These are phyloP conservation scores for Paraglomus brasilianum DNA, from an alignment of 192 early-diverging fungal genomes.

Conservation along the genomic window DNA sequence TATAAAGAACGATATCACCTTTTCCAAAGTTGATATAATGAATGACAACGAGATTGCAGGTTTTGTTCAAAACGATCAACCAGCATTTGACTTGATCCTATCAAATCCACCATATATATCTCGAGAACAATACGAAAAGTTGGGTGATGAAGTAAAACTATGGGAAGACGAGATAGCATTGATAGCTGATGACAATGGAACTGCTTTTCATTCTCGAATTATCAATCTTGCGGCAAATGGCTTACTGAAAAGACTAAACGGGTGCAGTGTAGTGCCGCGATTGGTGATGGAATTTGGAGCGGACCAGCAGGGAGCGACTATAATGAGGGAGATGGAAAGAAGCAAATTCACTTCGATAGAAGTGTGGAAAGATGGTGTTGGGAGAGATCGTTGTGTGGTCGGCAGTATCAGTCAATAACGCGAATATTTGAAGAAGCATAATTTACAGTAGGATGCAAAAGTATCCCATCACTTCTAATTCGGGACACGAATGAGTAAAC, in stretches of 20 bases:
- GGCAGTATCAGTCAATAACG: slow-evolving; percentile 20
- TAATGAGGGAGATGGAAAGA: slow-evolving; percentile 46
- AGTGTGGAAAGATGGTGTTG: slow-evolving; percentile 81
- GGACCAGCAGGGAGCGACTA: slow-evolving; percentile 57
- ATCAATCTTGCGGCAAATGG: slow-evolving; percentile 39
- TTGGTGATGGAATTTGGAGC: slow-evolving; percentile 86
- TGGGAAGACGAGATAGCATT: slow-evolving; percentile 88
- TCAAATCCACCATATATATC: slow-evolving; percentile 93
- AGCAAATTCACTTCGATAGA: slow-evolving; percentile 55
- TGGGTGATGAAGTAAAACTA: slow-evolving; percentile 72
- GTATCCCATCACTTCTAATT: too few species aligned
- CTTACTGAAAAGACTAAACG: slow-evolving; percentile 33
- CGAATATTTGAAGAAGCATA: too few species aligned
- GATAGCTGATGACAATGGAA: slow-evolving; percentile 60
- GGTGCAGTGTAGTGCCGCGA: slow-evolving; percentile 48
- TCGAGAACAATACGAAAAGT: slow-evolving; percentile 55
- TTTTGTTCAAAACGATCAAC: not conserved
- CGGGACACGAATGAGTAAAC: too few species aligned
- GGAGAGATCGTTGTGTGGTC: slow-evolving; percentile 64
- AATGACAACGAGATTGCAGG: not conserved
- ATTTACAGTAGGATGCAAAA: too few species aligned
- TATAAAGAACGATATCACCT: slow-evolving; percentile 39
- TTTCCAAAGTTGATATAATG: slow-evolving; percentile 31
- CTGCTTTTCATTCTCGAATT: slow-evolving; percentile 59
- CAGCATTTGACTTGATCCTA: slow-evolving; percentile 70